Percentiles rank a stretch among this genome's conserved stretches.
Evolutionary conservation across 495 filamentous ascomycete genomes (phyloP).

Genomic region (Parachaetomium inaequale): DNA sequence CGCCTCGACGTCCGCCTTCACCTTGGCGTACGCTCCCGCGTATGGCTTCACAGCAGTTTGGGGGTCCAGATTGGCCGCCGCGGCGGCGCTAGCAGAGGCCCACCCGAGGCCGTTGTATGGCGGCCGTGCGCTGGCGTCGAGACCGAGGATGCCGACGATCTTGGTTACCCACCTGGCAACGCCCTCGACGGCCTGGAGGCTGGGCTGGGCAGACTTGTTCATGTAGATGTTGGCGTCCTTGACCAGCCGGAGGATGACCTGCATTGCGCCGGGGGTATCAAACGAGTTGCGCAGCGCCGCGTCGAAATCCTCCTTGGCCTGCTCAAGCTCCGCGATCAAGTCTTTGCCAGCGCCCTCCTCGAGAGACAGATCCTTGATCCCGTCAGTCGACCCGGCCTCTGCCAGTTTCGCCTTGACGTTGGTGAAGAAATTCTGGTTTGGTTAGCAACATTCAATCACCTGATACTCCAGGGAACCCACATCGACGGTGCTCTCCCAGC

Average conservation of each 20-base stretch:
- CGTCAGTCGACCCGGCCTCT: constrained; percentile 40
- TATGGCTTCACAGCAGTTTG: constrained; percentile 46
- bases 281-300: constrained; percentile 80
- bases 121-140: constrained; percentile 63
- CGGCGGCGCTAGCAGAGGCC: constrained; percentile 66
- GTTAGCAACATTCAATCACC: constrained; percentile 11
- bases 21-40: constrained; percentile 34
- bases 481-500: constrained; percentile 78
- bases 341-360: constrained; percentile 28
- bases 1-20: constrained; percentile 38
- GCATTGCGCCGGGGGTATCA: constrained; percentile 77
- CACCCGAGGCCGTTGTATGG: constrained; percentile 69
- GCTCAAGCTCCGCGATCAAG: constrained; percentile 49
- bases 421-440: constrained; percentile 76
- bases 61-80: constrained; percentile 46
- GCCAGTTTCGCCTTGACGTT: constrained; percentile 62
- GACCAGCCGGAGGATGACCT: constrained; percentile 68
- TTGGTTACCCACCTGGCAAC: constrained; percentile 77
- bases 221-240: constrained; percentile 71
- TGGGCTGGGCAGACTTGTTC: constrained; percentile 45
- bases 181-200: constrained; percentile 52
- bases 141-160: constrained; percentile 79
- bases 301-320: constrained; percentile 61
- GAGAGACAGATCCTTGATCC: constrained; percentile 44
- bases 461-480: constrained; percentile 33